phyloP scores from a whole-genome alignment of 192 early-diverging fungal species.

The Mortierella alpina region DNA sequence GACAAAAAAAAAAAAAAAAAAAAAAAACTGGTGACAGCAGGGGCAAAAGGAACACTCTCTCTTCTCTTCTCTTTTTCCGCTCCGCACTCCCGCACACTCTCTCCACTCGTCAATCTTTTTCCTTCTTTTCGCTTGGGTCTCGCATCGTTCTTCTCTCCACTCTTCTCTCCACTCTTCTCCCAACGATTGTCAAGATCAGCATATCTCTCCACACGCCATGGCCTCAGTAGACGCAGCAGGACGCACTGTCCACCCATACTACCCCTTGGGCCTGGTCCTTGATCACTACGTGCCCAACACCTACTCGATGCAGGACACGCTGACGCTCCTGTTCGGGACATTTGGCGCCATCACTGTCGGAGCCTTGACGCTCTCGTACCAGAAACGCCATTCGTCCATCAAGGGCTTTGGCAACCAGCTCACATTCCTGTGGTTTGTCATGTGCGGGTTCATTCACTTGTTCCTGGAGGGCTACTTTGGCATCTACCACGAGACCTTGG shows the following conservation, averaged over 20 bases:
- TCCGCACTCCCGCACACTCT: too few relatives aligned
- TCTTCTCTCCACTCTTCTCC: background rate
- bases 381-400: conserved; percentile 32
- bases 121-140: too few relatives aligned
- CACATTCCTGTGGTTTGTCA: conserved; percentile 85
- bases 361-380: conserved; percentile 22
- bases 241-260: conserved; percentile 54
- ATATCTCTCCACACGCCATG: background rate
- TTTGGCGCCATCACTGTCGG: conserved; percentile 43
- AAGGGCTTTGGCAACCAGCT: conserved; percentile 46
- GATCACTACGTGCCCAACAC: conserved; percentile 61
- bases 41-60: too few relatives aligned
- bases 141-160: background rate
- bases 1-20: too few relatives aligned
- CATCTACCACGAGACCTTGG: conserved; percentile 73
- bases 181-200: background rate
- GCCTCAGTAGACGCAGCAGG: background rate
- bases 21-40: too few relatives aligned
- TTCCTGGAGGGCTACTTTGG: conserved; percentile 91
- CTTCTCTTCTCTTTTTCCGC: too few relatives aligned
- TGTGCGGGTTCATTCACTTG: conserved; percentile 84
- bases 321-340: conserved; percentile 42
- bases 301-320: conserved; percentile 26
- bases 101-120: too few relatives aligned
- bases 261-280: conserved; percentile 50